Evolutionary conservation across 441 rosid species (phyloP).

Genomic region (Eruca vesicaria): DNA sequence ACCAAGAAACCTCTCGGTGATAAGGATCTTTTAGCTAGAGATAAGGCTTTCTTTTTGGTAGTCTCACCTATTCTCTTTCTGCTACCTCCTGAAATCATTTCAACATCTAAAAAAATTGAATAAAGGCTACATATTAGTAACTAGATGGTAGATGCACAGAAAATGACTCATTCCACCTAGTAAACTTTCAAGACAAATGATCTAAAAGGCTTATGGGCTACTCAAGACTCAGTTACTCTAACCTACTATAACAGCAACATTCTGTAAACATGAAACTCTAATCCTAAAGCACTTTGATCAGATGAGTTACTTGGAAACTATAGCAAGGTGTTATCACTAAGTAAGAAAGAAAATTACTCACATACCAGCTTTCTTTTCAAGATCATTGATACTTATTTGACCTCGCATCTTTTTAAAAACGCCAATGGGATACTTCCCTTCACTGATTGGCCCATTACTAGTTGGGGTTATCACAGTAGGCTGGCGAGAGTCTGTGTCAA

Average conservation of each 20-base stretch:
- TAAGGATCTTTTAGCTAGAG: conserved; percentile 12
- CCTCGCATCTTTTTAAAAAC: conserved; percentile 16
- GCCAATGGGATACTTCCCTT: conserved; percentile 21
- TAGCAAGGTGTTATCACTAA: neutral
- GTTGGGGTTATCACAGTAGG: conserved; percentile 11
- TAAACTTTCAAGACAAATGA: neutral
- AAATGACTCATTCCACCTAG: neutral
- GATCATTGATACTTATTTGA: neutral
- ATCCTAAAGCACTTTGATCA: neutral
- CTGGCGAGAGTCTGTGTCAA: conserved; percentile 13
- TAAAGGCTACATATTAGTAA: neutral
- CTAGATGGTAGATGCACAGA: neutral
- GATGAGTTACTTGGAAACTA: neutral
- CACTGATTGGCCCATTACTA: neutral
- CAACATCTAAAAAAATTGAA: neutral
- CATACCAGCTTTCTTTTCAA: conserved; percentile 8
- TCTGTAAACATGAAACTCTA: neutral
- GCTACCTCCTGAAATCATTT: conserved; percentile 17
- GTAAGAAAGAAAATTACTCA: neutral
- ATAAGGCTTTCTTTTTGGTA: conserved; percentile 17
- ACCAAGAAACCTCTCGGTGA: conserved; percentile 29
- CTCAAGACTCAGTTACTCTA: neutral
- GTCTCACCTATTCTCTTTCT: neutral
- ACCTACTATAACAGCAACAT: neutral
- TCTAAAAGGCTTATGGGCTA: conserved; percentile 2